Evolutionary conservation across 2,329 filamentous ascomycete species (phyloP), one percentile per base, ranked within the genome.

Genomic region (Ilyonectria robusta): DNA sequence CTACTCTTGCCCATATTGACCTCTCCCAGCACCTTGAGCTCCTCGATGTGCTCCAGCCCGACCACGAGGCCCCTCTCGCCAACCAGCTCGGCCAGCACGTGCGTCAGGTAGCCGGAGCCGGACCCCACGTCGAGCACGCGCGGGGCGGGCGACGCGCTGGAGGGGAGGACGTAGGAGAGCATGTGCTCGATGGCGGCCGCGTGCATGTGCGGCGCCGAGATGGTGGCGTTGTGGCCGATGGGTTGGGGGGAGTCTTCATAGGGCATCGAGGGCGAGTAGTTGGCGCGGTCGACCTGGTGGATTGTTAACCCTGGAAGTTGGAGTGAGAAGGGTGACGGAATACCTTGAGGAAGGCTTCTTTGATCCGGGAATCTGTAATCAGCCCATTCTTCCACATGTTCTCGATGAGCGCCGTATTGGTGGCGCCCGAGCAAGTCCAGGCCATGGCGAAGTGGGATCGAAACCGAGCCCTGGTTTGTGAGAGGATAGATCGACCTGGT

Each of bases 81-180:
- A 1, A 92, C 91, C 0, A 97, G 85, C 77, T 95, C 93, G 0
- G 94, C 95, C 8, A 98, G 81, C 0, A 98, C 90, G 75, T 97
- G 94, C 6, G 94, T 97, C 13, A 99, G 84, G 77, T 98, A 98
- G 0, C 93, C 93, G 2, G 89, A 92, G 0, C 93, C 93, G 53
- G 89, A 92, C 2, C 93, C 93, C 66, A 95, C 87, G 75, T 95
- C 93, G 2, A 95, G 85, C 1, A 94, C 84, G 71, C 92, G 81
- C 2, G 85, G 81, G 2, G 81, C 78, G 0, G 80, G 81, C 4
- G 75, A 78, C 1, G 67, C 13, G 1, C 55, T 65, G 3, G 79
- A 75, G 5, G 86, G 82, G 13, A 79, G 15, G 6, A 89, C 69
- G 72, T 79, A 84, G 4, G 80, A 76, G 6, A 89, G 79, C 19